Evolutionary conservation across 176 grass and related monocot species (phyloP), one percentile per base, ranked within the genome.

Genomic region (Hordeum marinum): DNA sequence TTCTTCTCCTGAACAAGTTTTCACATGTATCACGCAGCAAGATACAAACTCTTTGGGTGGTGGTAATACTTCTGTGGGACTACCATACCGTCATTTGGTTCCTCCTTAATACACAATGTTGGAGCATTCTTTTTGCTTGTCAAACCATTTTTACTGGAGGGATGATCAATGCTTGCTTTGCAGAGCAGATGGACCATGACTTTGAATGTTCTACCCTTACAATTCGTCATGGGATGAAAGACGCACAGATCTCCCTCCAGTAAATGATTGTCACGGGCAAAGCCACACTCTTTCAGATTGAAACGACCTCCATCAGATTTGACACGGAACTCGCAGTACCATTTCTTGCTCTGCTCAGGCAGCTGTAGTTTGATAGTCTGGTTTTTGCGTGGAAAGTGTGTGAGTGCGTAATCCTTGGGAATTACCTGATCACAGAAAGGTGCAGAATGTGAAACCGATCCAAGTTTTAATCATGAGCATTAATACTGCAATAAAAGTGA

Each of bases 1-100:
- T 13, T 46, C 26, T 61, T 87, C 79, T 58, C 45, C 81, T 82
- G 62, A 70, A 70, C 40, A 70, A 70, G 35, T 70, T 70, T 41
- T 41, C 9, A 24, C 68, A 70, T 37, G 36, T n/a, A 41, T 41
- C 36, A 41, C 4, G 39, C 8, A 70, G 9, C 24, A 41, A 12
- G 35, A 70, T 70, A 24, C 5, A 0, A 70, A 41, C 20, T 24
- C 29, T 65, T 65, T 35, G 65, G 4, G 9, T 12, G 4, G 9
- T 12, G 35, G 35, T n/a, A 40, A 69, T 68, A 39, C 34, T 69
- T 40, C 18, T 69, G 32, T 21, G 4, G 2, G 21, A 69, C 18
- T 40, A 69, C 62, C 62, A 39, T 69, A 69, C 35, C 20, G 9
- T 70, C 68, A 41, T 21, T 36, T 0, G 5, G 20, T 1, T 70